A percentile compares a stretch with the other conserved stretches of the same genome.
These are phyloP conservation scores for Moelleriella libera DNA, from an alignment of 2,329 filamentous ascomycete species.

Conservation along the genomic window DNA sequence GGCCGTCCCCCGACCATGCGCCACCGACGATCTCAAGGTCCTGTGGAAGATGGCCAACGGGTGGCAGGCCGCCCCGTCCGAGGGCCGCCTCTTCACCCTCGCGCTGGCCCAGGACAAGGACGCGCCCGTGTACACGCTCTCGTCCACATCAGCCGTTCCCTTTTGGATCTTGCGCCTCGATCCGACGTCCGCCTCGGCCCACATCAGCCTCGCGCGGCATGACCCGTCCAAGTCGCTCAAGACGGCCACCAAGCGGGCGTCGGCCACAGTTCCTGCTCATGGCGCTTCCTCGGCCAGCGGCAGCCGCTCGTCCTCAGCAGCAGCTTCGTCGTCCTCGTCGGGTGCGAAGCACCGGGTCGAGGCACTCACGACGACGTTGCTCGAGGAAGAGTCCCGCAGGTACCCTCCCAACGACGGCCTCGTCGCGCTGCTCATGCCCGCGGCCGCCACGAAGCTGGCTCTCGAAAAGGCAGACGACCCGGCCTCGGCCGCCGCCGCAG, in stretches of 20 bases:
- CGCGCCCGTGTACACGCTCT: conserved; percentile 52
- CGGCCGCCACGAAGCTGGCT: conserved; percentile 47
- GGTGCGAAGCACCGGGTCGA: conserved; percentile 33
- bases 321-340: conserved; percentile 4
- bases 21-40: conserved; percentile 46
- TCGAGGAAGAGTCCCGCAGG: conserved; percentile 39
- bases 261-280: too few species aligned
- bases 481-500: conserved; percentile 45
- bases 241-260: conserved; percentile 9
- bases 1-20: conserved; percentile 33
- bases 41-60: conserved; percentile 60
- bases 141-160: conserved; percentile 40
- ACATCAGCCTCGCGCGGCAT: conserved; percentile 43
- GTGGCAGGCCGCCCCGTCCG: conserved; percentile 46
- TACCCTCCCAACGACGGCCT: conserved; percentile 46
- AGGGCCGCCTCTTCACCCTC: conserved; percentile 46
- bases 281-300: conserved; percentile 7
- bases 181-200: conserved; percentile 44
- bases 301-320: conserved; percentile 7
- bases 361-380: conserved; percentile 41
- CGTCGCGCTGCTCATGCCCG: conserved; percentile 55
- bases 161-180: conserved; percentile 54
- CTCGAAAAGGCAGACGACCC: conserved; percentile 45
- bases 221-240: conserved; percentile 46
- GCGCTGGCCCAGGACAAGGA: conserved; percentile 40